Evolutionary conservation across 2,329 filamentous ascomycete genomes (phyloP).

Genomic region (Xylaria sp.): DNA sequence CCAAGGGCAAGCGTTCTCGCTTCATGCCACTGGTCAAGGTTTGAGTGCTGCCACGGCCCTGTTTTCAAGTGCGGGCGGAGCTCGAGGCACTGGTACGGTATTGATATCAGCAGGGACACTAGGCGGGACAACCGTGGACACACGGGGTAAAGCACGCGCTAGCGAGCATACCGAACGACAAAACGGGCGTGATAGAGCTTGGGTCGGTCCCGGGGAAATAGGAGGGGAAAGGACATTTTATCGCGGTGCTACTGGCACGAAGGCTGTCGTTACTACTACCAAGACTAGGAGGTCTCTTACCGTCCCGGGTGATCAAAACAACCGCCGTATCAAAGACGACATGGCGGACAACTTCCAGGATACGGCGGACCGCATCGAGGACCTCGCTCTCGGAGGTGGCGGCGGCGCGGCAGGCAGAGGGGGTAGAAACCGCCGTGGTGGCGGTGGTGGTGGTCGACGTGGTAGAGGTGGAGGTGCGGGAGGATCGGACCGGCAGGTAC

Average conservation of each 20-base stretch:
- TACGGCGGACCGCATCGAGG: constrained; percentile 19
- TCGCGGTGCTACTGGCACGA: background rate
- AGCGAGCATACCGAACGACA: background rate
- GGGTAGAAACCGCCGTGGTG: constrained; percentile 14
- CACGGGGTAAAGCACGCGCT: background rate
- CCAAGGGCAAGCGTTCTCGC: background rate
- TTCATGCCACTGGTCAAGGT: background rate
- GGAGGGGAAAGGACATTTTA: background rate
- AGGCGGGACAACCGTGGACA: background rate
- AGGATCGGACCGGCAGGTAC: constrained; percentile 49
- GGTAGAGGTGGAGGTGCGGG: constrained; percentile 39
- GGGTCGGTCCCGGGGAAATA: background rate
- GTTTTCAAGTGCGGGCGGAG: background rate
- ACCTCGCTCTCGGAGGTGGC: background rate
- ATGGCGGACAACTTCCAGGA: constrained; percentile 22
- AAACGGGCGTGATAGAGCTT: background rate
- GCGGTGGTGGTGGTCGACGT: constrained; percentile 39
- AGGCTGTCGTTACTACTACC: no score
- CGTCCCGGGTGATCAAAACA: background rate
- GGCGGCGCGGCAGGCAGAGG: background rate
- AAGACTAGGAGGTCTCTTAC: background rate
- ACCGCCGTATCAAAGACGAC: no score
- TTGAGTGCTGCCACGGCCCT: background rate
- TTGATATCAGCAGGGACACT: background rate
- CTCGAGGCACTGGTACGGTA: background rate